Percentiles rank a stretch among this genome's conserved stretches.
Evolutionary conservation across 352 stramenopile genomes (phyloP).

Genomic region (Phytophthora hybrid): DNA sequence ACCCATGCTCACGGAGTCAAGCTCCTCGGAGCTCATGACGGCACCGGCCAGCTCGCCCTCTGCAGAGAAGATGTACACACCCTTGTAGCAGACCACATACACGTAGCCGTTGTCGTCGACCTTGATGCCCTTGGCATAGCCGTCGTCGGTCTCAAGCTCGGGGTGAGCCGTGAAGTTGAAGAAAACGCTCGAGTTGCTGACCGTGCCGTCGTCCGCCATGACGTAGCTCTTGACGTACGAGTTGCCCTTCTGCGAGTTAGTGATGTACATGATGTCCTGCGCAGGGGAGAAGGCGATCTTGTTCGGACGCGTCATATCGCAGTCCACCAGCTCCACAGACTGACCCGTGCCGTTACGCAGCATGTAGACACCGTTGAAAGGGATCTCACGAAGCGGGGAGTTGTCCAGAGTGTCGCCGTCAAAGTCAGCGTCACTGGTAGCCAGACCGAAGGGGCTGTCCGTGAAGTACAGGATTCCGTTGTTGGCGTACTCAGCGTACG

Average conservation of each 20-base stretch:
- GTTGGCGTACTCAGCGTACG: slow-evolving; percentile 68
- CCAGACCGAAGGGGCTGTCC: slow-evolving; percentile 80
- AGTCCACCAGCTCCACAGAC: slow-evolving; percentile 70
- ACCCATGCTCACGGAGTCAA: slow-evolving; percentile 71
- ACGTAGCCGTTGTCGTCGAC: slow-evolving; percentile 78
- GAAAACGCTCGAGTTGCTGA: slow-evolving; percentile 62
- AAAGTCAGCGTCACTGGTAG: slow-evolving; percentile 63
- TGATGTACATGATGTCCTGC: slow-evolving; percentile 82
- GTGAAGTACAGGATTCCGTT: slow-evolving; percentile 83
- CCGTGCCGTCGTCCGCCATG: slow-evolving; percentile 61
- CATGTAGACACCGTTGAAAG: slow-evolving; percentile 84
- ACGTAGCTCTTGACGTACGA: slow-evolving; percentile 83
- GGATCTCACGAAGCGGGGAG: slow-evolving; percentile 72
- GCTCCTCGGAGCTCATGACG: slow-evolving; percentile 60
- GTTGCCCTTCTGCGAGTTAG: slow-evolving; percentile 79
- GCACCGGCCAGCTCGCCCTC: slow-evolving; percentile 62
- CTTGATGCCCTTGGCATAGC: slow-evolving; percentile 80
- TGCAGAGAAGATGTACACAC: slow-evolving; percentile 74
- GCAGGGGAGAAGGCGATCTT: slow-evolving; percentile 84
- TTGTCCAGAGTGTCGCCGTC: slow-evolving; percentile 75
- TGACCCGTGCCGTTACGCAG: slow-evolving; percentile 59
- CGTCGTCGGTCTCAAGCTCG: slow-evolving; percentile 63
- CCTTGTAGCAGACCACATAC: slow-evolving; percentile 80
- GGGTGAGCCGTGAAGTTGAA: slow-evolving; percentile 84
- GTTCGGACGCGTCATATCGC: slow-evolving; percentile 82